Percentiles rank a stretch among this genome's conserved stretches.
phyloP scores from a whole-genome alignment of 176 grass and related monocot genomes.

The Musa troglodytarum region DNA sequence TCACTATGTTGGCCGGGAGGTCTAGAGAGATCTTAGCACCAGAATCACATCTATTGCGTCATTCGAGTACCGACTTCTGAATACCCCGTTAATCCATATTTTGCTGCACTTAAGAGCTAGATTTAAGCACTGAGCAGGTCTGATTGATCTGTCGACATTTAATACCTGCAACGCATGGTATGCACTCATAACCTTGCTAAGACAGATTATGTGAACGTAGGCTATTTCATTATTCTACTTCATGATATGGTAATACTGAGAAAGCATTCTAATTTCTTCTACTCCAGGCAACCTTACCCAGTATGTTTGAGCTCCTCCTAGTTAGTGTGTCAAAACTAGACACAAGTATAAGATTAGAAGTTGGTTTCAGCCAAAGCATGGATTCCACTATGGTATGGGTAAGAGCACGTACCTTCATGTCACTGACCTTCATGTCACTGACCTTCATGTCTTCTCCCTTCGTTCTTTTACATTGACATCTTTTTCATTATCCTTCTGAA shows the following conservation, averaged over 20 bases:
- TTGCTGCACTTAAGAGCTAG: conserved; percentile 23
- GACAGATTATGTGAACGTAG: conserved; percentile 16
- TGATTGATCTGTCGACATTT: conserved; percentile 31
- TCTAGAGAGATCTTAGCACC: conserved; percentile 54
- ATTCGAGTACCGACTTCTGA: conserved; percentile 48
- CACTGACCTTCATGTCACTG: not conserved
- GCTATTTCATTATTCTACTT: not conserved
- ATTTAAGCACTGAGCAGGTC: not conserved
- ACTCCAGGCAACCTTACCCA: not conserved
- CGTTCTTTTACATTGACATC: not conserved
- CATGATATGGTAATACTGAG: not conserved
- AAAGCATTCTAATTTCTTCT: not conserved
- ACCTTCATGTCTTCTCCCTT: not conserved
- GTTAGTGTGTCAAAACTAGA: not conserved
- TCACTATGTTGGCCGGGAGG: conserved; percentile 55
- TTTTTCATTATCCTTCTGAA: not conserved
- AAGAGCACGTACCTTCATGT: not conserved
- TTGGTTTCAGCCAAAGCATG: not conserved
- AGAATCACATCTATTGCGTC: conserved; percentile 61
- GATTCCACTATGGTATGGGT: not conserved
- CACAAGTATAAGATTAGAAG: not conserved
- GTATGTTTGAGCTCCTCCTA: not conserved
- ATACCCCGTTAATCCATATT: not conserved
- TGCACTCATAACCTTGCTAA: conserved; percentile 26
- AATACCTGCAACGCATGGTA: conserved; percentile 56